Evolutionary conservation across 1,139 yeast genomes (phyloP), one percentile per base, ranked within the genome.

Genomic region (Kodamaea plutei): DNA sequence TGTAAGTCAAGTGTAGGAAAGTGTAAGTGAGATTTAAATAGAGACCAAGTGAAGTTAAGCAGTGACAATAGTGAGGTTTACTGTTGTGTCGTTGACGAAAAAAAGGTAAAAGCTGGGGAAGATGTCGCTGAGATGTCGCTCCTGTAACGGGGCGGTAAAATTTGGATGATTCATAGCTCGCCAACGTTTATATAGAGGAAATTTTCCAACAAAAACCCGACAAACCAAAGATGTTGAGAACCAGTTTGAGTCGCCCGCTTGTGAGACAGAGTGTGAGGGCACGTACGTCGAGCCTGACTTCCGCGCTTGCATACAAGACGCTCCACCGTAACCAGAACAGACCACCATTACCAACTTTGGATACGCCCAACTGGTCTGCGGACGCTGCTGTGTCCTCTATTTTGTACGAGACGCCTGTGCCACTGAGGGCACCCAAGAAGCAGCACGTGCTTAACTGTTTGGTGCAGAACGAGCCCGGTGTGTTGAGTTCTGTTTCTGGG

Each of bases 391-490:
- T 91, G 30, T 84, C 95, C 8, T 87, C 96, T 11, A 91, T 91
- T 45, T 69, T 91, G 44, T 91, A 89, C 61, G 97, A 91, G 59
- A 87, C 96, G 5, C 98, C 98, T 36, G 64, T 78, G 15, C 82
- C 84, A 12, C 72, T 84, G 5, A 71, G 61, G 34, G 74, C 77
- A 4, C 85, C 88, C 23, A 69, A 73, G 45, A 80, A 80, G 42
- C 87, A 84, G 52, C 97, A 91, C 51, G 94, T 91, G 27, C 71
- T 91, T 57, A 93, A 91, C 72, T 91, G 98, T 65, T 73, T 91
- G 56, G 98, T 91, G 21, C 98, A 91, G 62, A 89, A 91, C 61
- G 98, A 91, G 64, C 98, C 98, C 4, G 98, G 98, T 69, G 98
- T 91, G 31, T 70, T 91, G 51, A 82, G 95, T 28, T 76, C 93